Conservation (phyloP, 2,329 filamentous ascomycete species). For the Botrytis squamosa region DNA sequence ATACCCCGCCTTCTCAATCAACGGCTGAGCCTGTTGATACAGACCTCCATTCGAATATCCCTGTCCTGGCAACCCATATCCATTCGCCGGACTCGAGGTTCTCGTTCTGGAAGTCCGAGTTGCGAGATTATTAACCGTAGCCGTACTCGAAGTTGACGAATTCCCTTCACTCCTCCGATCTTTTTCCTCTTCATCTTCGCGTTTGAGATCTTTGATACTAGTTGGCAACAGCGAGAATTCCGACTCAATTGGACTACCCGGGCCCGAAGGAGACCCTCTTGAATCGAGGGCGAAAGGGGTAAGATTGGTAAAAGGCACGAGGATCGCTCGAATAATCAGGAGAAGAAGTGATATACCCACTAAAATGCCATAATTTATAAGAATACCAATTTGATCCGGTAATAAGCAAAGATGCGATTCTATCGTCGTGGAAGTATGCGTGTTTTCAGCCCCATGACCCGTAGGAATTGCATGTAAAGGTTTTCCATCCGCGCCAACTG, state of each 20-base stretch:
- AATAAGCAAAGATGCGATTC: constrained; percentile 90
- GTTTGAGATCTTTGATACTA: constrained; percentile 29
- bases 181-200: constrained; percentile 20
- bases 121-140: constrained; percentile 27
- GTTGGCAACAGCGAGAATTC: constrained; percentile 30
- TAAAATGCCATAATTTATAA: constrained; percentile 72
- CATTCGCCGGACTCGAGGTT: constrained; percentile 34
- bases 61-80: constrained; percentile 33
- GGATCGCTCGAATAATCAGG: constrained; percentile 54
- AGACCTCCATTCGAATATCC: background rate
- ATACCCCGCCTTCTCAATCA: constrained; percentile 24
- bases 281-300: constrained; percentile 29
- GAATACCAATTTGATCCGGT: constrained; percentile 82
- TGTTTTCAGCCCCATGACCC: constrained; percentile 37
- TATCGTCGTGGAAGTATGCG: constrained; percentile 56
- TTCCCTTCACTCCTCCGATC: constrained; percentile 28
- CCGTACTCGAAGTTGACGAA: constrained; percentile 36
- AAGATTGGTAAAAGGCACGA: constrained; percentile 56
- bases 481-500: constrained; percentile 62
- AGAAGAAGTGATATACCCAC: constrained; percentile 52
- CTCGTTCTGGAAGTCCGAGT: constrained; percentile 32
- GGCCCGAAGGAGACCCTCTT: constrained; percentile 9
- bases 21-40: constrained; percentile 18
- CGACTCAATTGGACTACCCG: background rate
- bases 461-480: constrained; percentile 41